Percentiles rank a stretch among this genome's conserved stretches.
Evolutionary conservation across 1,284 basidiomycete genomes (phyloP).

Genomic region (Trametes sp.): DNA sequence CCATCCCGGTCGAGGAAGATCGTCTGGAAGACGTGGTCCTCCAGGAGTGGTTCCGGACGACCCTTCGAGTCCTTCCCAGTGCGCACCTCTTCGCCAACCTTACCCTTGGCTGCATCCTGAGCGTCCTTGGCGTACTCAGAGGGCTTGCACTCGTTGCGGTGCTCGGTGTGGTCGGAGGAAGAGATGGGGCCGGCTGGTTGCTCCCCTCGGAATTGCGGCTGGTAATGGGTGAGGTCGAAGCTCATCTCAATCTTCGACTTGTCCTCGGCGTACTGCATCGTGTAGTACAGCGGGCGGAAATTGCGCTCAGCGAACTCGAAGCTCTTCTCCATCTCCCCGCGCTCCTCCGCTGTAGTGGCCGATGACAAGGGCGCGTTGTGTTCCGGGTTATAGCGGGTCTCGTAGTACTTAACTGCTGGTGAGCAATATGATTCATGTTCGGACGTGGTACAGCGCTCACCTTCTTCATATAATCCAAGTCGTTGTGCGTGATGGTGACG

Average conservation of each 20-base stretch:
- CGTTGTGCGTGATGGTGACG: conserved; percentile 65
- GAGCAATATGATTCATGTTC: neutral
- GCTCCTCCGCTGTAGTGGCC: conserved; percentile 43
- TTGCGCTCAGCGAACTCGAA: conserved; percentile 54
- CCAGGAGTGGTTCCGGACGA: conserved; percentile 40
- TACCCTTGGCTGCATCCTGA: conserved; percentile 27
- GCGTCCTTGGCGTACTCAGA: conserved; percentile 26
- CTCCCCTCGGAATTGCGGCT: conserved; percentile 53
- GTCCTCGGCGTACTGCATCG: conserved; percentile 62
- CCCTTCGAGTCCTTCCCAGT: conserved; percentile 36
- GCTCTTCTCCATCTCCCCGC: conserved; percentile 48
- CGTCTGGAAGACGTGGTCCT: conserved; percentile 68
- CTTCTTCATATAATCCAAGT: conserved; percentile 63
- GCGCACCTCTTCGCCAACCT: conserved; percentile 30
- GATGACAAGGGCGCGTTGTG: conserved; percentile 48
- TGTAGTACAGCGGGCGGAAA: conserved; percentile 65
- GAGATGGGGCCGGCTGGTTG: conserved; percentile 38
- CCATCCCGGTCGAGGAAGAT: conserved; percentile 66
- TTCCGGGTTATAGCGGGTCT: conserved; percentile 49
- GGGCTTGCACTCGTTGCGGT: conserved; percentile 34
- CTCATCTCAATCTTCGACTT: conserved; percentile 69
- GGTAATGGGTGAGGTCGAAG: conserved; percentile 65
- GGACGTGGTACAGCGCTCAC: conserved; percentile 33
- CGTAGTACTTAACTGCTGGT: conserved; percentile 51
- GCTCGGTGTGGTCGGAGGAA: conserved; percentile 28